Evolutionary conservation across 768 basidiomycete genomes (phyloP), one percentile per base, ranked within the genome.

Genomic region (Trametes cinnabarina): DNA sequence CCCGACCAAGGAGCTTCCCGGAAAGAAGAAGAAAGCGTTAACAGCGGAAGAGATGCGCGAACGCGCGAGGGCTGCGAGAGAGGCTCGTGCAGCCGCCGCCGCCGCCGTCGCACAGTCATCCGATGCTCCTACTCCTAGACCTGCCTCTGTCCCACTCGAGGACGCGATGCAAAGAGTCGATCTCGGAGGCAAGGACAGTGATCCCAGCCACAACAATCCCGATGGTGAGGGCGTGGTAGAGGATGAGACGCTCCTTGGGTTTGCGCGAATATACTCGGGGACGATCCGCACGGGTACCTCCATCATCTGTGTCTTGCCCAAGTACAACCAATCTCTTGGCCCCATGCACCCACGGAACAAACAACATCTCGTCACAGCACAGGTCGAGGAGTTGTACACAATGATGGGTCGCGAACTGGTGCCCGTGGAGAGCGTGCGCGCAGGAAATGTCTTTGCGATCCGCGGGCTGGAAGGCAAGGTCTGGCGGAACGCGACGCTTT

Each of bases 361-460:
- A 14, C 83, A 82, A 60, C 81, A 89, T 66, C 64, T 94, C 41
- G 68, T 80, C 22, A 73, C 76, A 9, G 79, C 86, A 22, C 77
- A 76, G n/a, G 83, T 95, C 14, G 82, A 85, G 56, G 86, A 84
- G 6, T 72, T 99, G 50, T 99, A 98, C 72, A 82, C 90, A 47
- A 98, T 99, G 93, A 98, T 99, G 97, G 97, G 97, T 3, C 77
- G 92, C 41, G 95, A 98, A 68, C 79, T 99, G n/a, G 85, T 92
- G 0, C 79, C 87, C 0, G 92, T 96, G 3, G 78, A 90, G 20
- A 78, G 77, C 58, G 94, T 98, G 1, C 82, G 82, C 28, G 94
- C 97, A 1, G 97, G 97, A 8, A 95, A 96, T 68, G 90, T 95
- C 4, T 98, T 98, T 63, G 97, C 95, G 2, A 85, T 98, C 61